Evolutionary conservation across 495 filamentous ascomycete species (phyloP).

Genomic region (Talaromyces wortmannii): DNA sequence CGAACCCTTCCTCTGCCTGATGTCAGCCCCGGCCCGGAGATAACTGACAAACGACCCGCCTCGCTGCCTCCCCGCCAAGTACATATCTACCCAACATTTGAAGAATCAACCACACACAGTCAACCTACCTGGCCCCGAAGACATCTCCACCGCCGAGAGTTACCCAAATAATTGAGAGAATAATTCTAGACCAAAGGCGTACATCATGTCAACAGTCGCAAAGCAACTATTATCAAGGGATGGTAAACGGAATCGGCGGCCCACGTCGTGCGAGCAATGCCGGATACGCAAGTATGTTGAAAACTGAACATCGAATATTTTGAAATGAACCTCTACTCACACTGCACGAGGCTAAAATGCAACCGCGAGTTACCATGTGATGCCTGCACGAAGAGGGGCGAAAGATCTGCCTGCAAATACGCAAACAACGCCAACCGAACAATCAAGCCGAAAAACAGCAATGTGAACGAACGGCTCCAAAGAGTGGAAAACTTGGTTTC

Average conservation of each 20-base stretch:
- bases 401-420: slow-evolving; percentile 34
- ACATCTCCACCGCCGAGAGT: background rate
- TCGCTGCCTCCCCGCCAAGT: no score
- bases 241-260: slow-evolving; percentile 28
- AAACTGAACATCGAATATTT: background rate
- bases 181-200: background rate
- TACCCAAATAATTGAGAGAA: background rate
- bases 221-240: slow-evolving; percentile 2
- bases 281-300: slow-evolving; percentile 26
- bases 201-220: background rate
- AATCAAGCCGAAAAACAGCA: slow-evolving; percentile 23
- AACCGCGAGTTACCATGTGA: slow-evolving; percentile 36
- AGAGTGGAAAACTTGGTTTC: slow-evolving; percentile 48
- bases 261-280: slow-evolving; percentile 33
- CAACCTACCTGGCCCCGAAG: background rate
- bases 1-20: no score
- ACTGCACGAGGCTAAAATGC: slow-evolving; percentile 23
- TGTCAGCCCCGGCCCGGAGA: no score
- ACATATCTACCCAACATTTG: no score
- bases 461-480: slow-evolving; percentile 43
- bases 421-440: slow-evolving; percentile 33
- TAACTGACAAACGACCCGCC: no score
- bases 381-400: slow-evolving; percentile 37
- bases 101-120: no score
- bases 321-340: background rate